Evolutionary conservation across 1,139 yeast species (phyloP), one percentile per base, ranked within the genome.

Genomic region (Geotrichum phurueaensis): DNA sequence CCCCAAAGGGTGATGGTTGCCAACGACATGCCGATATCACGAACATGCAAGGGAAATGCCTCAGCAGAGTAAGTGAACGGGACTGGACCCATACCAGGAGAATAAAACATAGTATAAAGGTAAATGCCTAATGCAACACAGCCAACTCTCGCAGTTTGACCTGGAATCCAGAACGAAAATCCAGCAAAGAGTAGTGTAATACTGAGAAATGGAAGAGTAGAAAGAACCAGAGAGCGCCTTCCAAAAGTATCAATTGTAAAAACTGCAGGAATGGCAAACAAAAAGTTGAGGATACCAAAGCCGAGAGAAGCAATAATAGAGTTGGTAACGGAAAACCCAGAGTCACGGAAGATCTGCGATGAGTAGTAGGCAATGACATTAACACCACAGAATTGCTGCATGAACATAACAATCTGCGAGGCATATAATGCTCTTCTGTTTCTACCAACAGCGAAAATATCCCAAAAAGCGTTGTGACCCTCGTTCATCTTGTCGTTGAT

Each of bases 321-420:
- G 63, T 81, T 78, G 59, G 83, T 78, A 62, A 80, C 83, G 36
- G 82, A 74, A 72, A 86, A 86, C 48, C 87, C 86, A 27, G 92
- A 84, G 58, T 85, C 80, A 53, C 81, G 75, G 74, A 89, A 89
- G 64, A 89, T 89, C 13, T 87, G 79, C 0, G 91, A 84, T 0
- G 90, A 84, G 62, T 66, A 71, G 60, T 70, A 71, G 22, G 96
- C 95, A 75, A 90, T 89, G 59, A 89, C 95, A 69, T 89, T 90
- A 71, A 90, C 85, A 69, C 96, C 96, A 75, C 96, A 89, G 77
- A 90, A 87, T 73, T 90, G 96, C 77, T 90, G 96, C 90, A 87
- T 87, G 71, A 89, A 87, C 85, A 90, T 89, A 64, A 85, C 89
- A 64, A 89, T 80, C 82, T 87, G 87, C 2, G 96, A 84, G 60